A percentile compares a stretch with the other conserved stretches of the same genome.
Evolutionary conservation across 495 filamentous ascomycete species (phyloP).

Genomic region (Podospora australis): DNA sequence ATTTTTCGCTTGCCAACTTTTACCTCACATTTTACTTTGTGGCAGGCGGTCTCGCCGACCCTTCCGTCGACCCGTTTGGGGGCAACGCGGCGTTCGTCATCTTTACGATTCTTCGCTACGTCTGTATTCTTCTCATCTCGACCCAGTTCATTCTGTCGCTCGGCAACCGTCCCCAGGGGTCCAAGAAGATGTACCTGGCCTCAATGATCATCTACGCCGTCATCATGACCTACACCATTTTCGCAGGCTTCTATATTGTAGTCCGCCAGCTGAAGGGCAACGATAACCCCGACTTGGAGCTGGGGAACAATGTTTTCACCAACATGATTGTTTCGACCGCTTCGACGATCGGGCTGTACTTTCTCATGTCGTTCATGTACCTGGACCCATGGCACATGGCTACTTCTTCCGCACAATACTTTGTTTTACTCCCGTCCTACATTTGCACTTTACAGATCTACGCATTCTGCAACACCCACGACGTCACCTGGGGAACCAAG

Average conservation of each 20-base stretch:
- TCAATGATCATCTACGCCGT: constrained; percentile 82
- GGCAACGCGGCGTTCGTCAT: constrained; percentile 64
- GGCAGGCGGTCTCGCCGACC: constrained; percentile 83
- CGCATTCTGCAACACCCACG: constrained; percentile 99
- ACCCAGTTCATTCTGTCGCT: constrained; percentile 77
- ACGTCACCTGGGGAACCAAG: constrained; percentile 98
- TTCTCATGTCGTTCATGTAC: constrained; percentile 92
- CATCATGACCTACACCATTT: constrained; percentile 95
- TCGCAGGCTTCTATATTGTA: constrained; percentile 79
- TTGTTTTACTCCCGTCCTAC: constrained; percentile 82
- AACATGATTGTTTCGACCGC: constrained; percentile 88
- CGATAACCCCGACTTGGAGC: constrained; percentile 36
- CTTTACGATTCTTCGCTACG: constrained; percentile 79
- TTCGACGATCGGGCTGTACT: constrained; percentile 89
- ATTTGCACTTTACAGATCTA: constrained; percentile 98
- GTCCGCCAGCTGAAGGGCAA: constrained; percentile 58
- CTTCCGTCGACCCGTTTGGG: constrained; percentile 76
- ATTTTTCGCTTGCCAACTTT: constrained; percentile 97
- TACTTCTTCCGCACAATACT: constrained; percentile 89
- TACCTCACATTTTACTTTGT: constrained; percentile 99
- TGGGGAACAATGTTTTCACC: constrained; percentile 85
- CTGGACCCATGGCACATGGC: constrained; percentile 99
- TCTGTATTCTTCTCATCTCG: constrained; percentile 2
- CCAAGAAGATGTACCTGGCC: constrained; percentile 81
- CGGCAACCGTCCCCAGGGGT: constrained; percentile 95